phyloP scores from a whole-genome alignment of 768 basidiomycete species.

The Coprinopsis marcescibilis region DNA sequence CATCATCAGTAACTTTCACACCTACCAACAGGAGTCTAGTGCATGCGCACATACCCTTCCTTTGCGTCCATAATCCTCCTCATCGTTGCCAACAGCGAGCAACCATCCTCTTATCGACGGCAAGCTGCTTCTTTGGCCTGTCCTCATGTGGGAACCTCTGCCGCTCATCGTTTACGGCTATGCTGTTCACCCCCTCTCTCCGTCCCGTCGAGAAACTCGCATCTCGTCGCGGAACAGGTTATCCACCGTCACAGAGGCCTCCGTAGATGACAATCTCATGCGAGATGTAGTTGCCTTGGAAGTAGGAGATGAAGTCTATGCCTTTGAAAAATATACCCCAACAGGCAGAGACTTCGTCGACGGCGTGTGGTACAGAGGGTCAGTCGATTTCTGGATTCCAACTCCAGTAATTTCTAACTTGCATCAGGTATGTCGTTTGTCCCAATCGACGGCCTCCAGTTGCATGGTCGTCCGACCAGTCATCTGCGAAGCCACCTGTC shows the following conservation, averaged over 20 bases:
- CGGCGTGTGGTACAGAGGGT: slow-evolving; percentile 93
- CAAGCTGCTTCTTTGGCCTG: not conserved
- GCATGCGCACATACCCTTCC: slow-evolving; percentile 1
- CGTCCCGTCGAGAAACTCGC: slow-evolving; percentile 68
- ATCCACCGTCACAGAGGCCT: slow-evolving; percentile 59
- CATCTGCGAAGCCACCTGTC: slow-evolving; percentile 38
- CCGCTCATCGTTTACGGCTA: slow-evolving; percentile 85
- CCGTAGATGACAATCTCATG: slow-evolving; percentile 54
- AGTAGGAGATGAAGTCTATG: slow-evolving; percentile 95
- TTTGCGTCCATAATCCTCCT: slow-evolving; percentile 7
- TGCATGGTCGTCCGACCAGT: slow-evolving; percentile 49
- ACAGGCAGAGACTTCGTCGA: slow-evolving; percentile 63
- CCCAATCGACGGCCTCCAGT: slow-evolving; percentile 71
- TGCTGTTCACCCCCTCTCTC: slow-evolving; percentile 78
- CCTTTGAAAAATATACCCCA: slow-evolving; percentile 87
- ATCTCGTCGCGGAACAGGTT: slow-evolving; percentile 50
- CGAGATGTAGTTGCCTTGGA: slow-evolving; percentile 82
- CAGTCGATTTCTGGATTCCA: slow-evolving; percentile 28
- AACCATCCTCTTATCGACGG: no score
- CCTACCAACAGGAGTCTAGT: not conserved
- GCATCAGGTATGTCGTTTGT: slow-evolving; percentile 75
- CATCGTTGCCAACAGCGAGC: slow-evolving; percentile 5
- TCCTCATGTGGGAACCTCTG: slow-evolving; percentile 44
- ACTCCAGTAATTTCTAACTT: slow-evolving; percentile 8
- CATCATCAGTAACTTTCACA: slow-evolving; percentile 6